Percentiles rank a stretch among this genome's conserved stretches.
Evolutionary conservation across 352 stramenopile genomes (phyloP).

Genomic region (Phytopythium boreale): DNA sequence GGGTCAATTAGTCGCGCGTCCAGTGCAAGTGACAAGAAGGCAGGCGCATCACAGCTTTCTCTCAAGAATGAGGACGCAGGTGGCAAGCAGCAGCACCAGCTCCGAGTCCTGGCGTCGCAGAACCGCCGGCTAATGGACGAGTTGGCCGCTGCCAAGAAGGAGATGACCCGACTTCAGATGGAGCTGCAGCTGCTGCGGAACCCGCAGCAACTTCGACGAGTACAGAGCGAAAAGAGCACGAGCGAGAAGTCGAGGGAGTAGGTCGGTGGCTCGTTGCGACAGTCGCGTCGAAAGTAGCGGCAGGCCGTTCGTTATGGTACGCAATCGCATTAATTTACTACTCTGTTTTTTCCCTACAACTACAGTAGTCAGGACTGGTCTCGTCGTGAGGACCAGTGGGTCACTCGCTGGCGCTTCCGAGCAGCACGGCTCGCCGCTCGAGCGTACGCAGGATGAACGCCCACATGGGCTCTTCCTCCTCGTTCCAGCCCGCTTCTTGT

Average conservation of each 20-base stretch:
- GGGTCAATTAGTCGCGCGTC: constrained; percentile 61
- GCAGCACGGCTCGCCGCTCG: constrained; percentile 3
- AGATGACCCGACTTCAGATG: constrained; percentile 52
- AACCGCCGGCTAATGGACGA: constrained; percentile 57
- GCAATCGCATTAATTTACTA: background rate
- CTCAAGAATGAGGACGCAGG: constrained; percentile 29
- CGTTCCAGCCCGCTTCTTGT: constrained; percentile 7
- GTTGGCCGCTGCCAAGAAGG: constrained; percentile 44
- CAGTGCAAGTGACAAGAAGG: background rate
- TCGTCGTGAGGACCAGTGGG: background rate
- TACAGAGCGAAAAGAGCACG: constrained; percentile 25
- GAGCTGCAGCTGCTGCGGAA: constrained; percentile 43
- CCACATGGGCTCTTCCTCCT: constrained; percentile 7
- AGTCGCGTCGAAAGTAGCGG: background rate
- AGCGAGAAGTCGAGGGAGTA: background rate
- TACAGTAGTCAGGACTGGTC: background rate
- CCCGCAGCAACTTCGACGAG: constrained; percentile 38
- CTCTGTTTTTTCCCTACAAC: background rate
- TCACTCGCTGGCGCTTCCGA: constrained; percentile 1
- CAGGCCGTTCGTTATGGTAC: background rate
- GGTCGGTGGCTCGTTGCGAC: background rate
- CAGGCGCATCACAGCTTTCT: constrained; percentile 12
- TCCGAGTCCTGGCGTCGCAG: constrained; percentile 59
- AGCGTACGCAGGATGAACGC: constrained; percentile 6
- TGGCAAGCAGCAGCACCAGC: constrained; percentile 51